A percentile compares a stretch with the other conserved stretches of the same genome.
Evolutionary conservation across 495 filamentous ascomycete species (phyloP).

Genomic region (Cetradonia linearis): DNA sequence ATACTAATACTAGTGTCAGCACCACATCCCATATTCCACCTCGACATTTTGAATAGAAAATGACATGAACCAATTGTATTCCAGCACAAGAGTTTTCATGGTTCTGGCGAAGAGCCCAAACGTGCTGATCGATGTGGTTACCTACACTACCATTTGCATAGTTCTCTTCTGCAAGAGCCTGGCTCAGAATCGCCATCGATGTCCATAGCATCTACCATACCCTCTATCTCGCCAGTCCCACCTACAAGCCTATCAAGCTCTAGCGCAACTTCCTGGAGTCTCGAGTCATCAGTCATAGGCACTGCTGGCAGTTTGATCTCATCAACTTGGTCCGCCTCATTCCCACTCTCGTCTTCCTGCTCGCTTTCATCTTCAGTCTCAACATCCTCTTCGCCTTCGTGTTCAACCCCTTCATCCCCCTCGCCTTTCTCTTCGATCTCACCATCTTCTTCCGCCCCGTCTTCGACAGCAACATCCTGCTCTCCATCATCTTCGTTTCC

Average conservation of each 20-base stretch:
- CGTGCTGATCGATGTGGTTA: no score
- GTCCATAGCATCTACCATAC: not conserved
- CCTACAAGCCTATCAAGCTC: constrained; percentile 30
- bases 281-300: constrained; percentile 1
- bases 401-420: not conserved
- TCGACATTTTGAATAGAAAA: no score
- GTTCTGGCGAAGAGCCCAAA: no score
- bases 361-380: constrained; percentile 10
- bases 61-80: no score
- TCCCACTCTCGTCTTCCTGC: constrained; percentile 1
- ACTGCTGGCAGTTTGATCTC: not conserved
- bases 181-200: not conserved
- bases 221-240: not conserved
- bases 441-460: not conserved
- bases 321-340: not conserved
- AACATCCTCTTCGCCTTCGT: not conserved
- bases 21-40: no score
- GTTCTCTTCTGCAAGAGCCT: no score
- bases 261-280: constrained; percentile 20
- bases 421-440: not conserved
- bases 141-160: no score
- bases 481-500: constrained; percentile 1
- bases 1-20: no score
- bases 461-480: not conserved
- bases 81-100: no score